Evolutionary conservation across 169 alveolate genomes (phyloP), one percentile per base, ranked within the genome.

Genomic region (Babesia divergens): DNA sequence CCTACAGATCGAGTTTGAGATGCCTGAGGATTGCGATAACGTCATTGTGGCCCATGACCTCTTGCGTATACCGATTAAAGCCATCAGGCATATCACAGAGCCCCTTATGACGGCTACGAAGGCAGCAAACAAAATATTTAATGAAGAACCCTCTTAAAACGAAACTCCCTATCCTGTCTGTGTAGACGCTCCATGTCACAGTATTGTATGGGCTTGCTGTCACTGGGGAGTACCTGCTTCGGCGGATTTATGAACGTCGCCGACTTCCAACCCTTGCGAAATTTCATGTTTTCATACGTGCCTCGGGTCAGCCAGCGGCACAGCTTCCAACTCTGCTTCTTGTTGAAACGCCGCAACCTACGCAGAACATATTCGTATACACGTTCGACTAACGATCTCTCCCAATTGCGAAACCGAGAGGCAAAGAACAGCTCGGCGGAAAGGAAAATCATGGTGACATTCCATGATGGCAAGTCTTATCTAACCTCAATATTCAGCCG

Each of bases 111-210:
- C 7, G 26, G 28, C 18, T 40, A 22, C 42, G 22, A 20, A 26
- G 18, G 51, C n/a, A 24, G 9, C 18, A 53, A n/a, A 53, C 40
- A 31, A 7, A 38, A 16, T 44, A 16, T 11, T 18, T 20, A 42
- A 32, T 44, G n/a, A 24, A 9, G 24, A n/a, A 28, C 18, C 54
- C 13, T 13, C 18, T 20, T 37, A 22, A 20, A n/a, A 14, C 72
- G 40, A 66, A 59, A 70, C 38, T 34, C 65, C 4, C 53, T 28
- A 46, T 80, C 83, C 65, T 80, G 88, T 32, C 46, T 32, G 29
- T 80, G 88, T 47, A 80, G 54, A 20, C 9, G 38, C 31, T 56
- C 83, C 88, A 80, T 80, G 31, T 80, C 83, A 42, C 88, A 80
- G 71, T 22, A 37, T n/a, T 47, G 52, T 20, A 37, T 46, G 46